Evolutionary conservation across 2,329 filamentous ascomycete genomes (phyloP).

Genomic region (Diaporthe sp.): DNA sequence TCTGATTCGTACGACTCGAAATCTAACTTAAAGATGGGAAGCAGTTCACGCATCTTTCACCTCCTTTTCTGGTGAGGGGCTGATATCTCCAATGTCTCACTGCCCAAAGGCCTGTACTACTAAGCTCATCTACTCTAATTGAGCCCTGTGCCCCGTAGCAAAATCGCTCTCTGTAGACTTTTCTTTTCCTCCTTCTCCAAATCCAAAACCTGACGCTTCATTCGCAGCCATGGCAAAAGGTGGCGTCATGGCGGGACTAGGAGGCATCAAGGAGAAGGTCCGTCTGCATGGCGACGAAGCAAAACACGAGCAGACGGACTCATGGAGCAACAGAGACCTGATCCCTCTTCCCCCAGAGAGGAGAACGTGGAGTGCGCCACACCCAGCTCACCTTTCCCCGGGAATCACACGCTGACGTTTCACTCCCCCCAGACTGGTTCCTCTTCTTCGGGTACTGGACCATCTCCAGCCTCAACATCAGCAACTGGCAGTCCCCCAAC

Average conservation of each 20-base stretch:
- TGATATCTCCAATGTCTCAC: neutral
- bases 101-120: neutral
- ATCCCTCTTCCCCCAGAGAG: conserved; percentile 40
- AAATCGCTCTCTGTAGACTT: too few relatives aligned
- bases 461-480: conserved; percentile 56
- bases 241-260: conserved; percentile 2
- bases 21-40: neutral
- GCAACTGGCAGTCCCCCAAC: conserved; percentile 60
- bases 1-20: neutral
- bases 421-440: conserved; percentile 37
- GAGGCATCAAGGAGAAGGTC: conserved; percentile 36
- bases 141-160: neutral
- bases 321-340: conserved; percentile 42
- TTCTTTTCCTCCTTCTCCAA: too few relatives aligned
- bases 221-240: conserved; percentile 7
- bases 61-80: neutral
- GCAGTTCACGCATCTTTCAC: too few relatives aligned
- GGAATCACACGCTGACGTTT: neutral
- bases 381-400: too few relatives aligned
- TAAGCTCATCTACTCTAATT: neutral
- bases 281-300: conserved; percentile 39
- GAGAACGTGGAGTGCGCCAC: conserved; percentile 39
- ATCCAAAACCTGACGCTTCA: neutral
- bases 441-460: conserved; percentile 41
- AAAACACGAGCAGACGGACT: conserved; percentile 40